Base-by-base conservation (phyloP, 78 protist species). In the Mantamonas sphyraenae region DNA sequence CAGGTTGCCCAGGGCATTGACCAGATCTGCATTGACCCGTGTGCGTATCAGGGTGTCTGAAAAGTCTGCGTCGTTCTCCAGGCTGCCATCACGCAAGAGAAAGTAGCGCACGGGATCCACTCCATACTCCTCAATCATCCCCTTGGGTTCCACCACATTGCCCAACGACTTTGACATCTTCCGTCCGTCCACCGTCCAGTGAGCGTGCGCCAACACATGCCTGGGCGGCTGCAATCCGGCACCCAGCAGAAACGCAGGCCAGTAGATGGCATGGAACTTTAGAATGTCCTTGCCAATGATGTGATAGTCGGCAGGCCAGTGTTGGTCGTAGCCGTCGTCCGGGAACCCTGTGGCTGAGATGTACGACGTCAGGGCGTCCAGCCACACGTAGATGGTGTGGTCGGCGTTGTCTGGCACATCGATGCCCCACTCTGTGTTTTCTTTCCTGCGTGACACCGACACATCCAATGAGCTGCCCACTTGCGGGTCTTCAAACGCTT, bases 321-420 rank as follows among this genome's bases (percentile, higher is more conserved):
- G 24, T 1, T 50, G 69, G 20, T 40, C 53, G 28, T 60, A 61
- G 24, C 42, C 55, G 1, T 56, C 30, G 4, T 45, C 56, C 20
- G 87, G 79, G 50, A 53, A 80, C 0, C 90, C 93, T 30, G 85
- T 19, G 3, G 84, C 93, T 0, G 97, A 82, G 35, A 93, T 39
- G 79, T 96, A 96, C 86, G 90, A 92, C 40, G 91, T 70, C 19
- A 96, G 77, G 2, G 99, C 99, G 65, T 96, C 99, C 45, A 93
- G 68, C 99, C 99, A 96, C 14, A 96, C 99, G 68, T 96, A 96
- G 69, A 96, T 89, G 8, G 90, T 81, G 73, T 95, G 95, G n/a
- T 69, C 20, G 2, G 70, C 80, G 42, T 80, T 87, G 63, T 78
- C 78, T 7, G 98, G 98, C 30, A 90, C 90, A 0, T 71, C 85